Base-by-base conservation (phyloP, 495 filamentous ascomycete genomes). In the Elaphomyces granulatus region DNA sequence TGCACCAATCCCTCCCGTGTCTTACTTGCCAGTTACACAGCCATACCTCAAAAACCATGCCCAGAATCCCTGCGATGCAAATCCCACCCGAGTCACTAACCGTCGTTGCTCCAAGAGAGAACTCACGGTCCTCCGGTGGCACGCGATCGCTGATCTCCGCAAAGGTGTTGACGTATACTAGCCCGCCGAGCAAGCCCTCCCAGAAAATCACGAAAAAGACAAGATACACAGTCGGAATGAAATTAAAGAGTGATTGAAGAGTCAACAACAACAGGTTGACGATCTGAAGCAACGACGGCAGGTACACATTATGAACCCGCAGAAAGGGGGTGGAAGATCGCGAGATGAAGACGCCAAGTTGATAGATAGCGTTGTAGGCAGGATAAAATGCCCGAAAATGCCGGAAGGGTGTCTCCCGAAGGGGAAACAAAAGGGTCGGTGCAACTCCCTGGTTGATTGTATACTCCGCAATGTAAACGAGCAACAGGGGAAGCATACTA, bases 401-500 rank as follows among this genome's bases (percentile, higher is more conserved):
- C 33, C 61, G 55, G 53, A 98, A 94, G 1, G 88, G 88, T 0
- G 78, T 78, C 3, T 67, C 59, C 1, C 67, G 49, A 8, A 94
- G 60, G 0, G 87, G 85, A 56, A 93, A 98, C 23, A 98, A 74
- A 8, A 95, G 68, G 0, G 83, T 94, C 0, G 88, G 90, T 0
- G 81, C 68, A 28, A 98, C 82, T 30, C 85, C 86, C 61, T 90
- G 85, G 61, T 95, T 95, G 59, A 95, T 93, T 43, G 83, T 87
- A 55, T 95, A 96, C 66, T 98, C 90, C 38, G 86, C 83, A 30
- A 94, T 71, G 53, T 94, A 98, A 40, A 98, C 90, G 17, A 98
- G 62, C 31, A 95, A 63, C 8, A 98, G 68, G 0, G 90, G 90
- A 2, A 94, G 64, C 85, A 96, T 95, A 53, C 85, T 80, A 15